phyloP scores from a whole-genome alignment of 2,329 filamentous ascomycete species.

The Magnaporthales sp. region DNA sequence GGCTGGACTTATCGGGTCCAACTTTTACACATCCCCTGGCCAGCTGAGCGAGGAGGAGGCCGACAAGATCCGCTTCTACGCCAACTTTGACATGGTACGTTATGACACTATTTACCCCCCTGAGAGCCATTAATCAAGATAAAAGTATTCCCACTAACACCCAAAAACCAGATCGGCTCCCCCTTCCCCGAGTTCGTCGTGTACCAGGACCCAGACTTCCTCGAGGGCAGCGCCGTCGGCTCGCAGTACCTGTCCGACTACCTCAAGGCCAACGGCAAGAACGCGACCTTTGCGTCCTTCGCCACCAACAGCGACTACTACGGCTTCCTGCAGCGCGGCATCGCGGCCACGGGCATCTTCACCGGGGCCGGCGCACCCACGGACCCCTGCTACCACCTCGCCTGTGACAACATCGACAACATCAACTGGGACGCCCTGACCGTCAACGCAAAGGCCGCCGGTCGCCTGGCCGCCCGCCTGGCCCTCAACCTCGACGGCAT shows the following conservation, averaged over 20 bases:
- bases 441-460: conserved; percentile 45
- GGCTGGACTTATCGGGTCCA: conserved; percentile 50
- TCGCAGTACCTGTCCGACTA: conserved; percentile 55
- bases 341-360: conserved; percentile 45
- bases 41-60: conserved; percentile 37
- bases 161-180: conserved; percentile 37
- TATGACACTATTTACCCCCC: conserved; percentile 16
- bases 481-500: conserved; percentile 29
- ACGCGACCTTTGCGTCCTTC: conserved; percentile 45
- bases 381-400: conserved; percentile 36
- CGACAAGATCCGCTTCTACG: conserved; percentile 43
- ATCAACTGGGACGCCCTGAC: conserved; percentile 44
- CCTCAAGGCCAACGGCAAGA: conserved; percentile 56
- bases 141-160: conserved; percentile 26
- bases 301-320: conserved; percentile 50
- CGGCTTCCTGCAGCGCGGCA: conserved; percentile 47
- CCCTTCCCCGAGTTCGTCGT: conserved; percentile 43
- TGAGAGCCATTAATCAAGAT: no score
- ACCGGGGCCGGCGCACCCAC: conserved; percentile 48
- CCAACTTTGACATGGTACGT: conserved; percentile 45
- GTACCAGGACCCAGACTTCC: conserved; percentile 35
- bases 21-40: conserved; percentile 29
- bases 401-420: conserved; percentile 40
- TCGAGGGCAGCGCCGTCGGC: conserved; percentile 22
- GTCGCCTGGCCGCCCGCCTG: conserved; percentile 40